Conservation (phyloP, 257 asterid genomes). For the Catharanthus roseus region DNA sequence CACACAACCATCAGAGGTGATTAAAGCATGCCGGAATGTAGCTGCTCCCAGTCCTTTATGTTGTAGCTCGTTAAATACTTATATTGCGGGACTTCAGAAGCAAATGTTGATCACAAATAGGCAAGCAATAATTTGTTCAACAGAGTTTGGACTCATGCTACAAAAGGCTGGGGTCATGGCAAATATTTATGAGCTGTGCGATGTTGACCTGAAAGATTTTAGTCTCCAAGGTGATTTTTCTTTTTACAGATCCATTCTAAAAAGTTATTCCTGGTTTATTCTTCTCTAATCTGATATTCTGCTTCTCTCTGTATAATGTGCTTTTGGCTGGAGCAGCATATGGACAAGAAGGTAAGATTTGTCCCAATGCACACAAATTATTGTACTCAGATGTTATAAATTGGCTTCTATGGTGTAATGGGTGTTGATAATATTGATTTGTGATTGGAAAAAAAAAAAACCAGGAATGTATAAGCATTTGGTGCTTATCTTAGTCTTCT, state of each 20-base stretch:
- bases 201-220: constrained; percentile 92
- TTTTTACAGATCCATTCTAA: constrained; percentile 4
- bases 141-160: constrained; percentile 74
- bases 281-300: constrained; percentile 25
- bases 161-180: constrained; percentile 83
- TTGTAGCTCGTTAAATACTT: constrained; percentile 71
- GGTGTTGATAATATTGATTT: background rate
- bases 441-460: background rate
- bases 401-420: background rate
- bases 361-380: background rate
- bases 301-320: constrained; percentile 14
- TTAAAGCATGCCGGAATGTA: constrained; percentile 64
- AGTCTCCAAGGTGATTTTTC: constrained; percentile 78
- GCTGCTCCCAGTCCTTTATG: constrained; percentile 86
- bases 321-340: constrained; percentile 47
- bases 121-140: constrained; percentile 89
- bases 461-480: background rate
- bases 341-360: constrained; percentile 71
- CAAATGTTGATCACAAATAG: constrained; percentile 93
- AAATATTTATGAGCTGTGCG: constrained; percentile 86
- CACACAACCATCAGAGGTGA: constrained; percentile 73
- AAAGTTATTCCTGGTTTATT: constrained; percentile 7
- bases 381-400: constrained; percentile 5
- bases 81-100: constrained; percentile 65
- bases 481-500: background rate